Conservation (phyloP, 352 stramenopile species). For the Phytophthora cajani region DNA sequence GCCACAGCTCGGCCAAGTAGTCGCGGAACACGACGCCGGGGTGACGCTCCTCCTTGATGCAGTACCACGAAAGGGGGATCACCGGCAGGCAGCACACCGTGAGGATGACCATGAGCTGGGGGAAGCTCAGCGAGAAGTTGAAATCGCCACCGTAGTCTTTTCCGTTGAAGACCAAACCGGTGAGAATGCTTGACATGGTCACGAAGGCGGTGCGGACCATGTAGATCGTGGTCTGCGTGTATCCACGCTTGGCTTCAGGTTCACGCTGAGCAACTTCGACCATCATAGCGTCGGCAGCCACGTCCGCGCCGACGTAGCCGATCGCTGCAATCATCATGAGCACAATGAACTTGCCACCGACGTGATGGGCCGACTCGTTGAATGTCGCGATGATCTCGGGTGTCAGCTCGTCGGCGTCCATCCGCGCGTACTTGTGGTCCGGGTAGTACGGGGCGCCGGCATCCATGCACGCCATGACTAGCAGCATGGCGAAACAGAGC, state of each 20-base stretch:
- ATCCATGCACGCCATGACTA: conserved; percentile 49
- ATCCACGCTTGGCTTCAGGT: conserved; percentile 30
- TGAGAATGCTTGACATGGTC: conserved; percentile 39
- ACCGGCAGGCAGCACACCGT: conserved; percentile 40
- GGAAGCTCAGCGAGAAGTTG: conserved; percentile 52
- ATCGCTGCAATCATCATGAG: conserved; percentile 54
- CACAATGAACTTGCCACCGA: conserved; percentile 50
- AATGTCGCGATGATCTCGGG: conserved; percentile 32
- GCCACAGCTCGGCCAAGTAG: conserved; percentile 49
- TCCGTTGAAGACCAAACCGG: conserved; percentile 51
- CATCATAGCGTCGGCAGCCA: conserved; percentile 47
- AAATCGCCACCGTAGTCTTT: conserved; percentile 57
- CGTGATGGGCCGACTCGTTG: conserved; percentile 36
- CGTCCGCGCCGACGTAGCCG: conserved; percentile 52
- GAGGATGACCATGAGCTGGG: conserved; percentile 50
- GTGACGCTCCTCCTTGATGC: conserved; percentile 50
- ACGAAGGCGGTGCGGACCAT: conserved; percentile 49
- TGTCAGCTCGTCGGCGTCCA: conserved; percentile 23
- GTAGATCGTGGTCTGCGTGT: conserved; percentile 42
- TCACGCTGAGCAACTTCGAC: conserved; percentile 47
- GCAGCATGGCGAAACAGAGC: conserved; percentile 46
- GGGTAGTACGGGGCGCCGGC: conserved; percentile 55
- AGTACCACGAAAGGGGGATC: conserved; percentile 54
- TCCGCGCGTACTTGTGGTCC: conserved; percentile 29
- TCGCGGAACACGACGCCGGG: conserved; percentile 36